Percentiles rank a stretch among this genome's conserved stretches.
Evolutionary conservation across 228 moss, liverwort and hornwort species (phyloP).

Genomic region (Sphagnum fallax): DNA sequence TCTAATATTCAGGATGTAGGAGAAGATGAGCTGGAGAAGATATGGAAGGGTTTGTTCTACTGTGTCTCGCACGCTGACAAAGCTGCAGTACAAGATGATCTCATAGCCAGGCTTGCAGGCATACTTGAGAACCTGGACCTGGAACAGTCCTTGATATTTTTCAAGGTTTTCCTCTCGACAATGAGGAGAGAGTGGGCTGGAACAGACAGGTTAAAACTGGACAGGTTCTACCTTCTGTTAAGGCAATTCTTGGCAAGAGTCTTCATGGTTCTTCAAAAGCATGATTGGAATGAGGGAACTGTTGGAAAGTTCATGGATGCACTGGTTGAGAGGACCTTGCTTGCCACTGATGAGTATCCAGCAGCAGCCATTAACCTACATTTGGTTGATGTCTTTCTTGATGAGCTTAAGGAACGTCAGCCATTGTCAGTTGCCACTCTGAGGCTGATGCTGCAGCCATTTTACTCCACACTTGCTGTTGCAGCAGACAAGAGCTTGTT

Average conservation of each 20-base stretch:
- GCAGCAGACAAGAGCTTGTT: slow-evolving; percentile 62
- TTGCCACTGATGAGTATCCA: slow-evolving; percentile 69
- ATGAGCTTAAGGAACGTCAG: slow-evolving; percentile 71
- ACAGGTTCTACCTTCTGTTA: slow-evolving; percentile 86
- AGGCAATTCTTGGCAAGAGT: slow-evolving; percentile 63
- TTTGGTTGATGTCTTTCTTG: slow-evolving; percentile 67
- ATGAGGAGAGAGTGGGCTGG: slow-evolving; percentile 96
- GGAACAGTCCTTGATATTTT: slow-evolving; percentile 62
- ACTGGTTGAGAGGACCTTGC: slow-evolving; percentile 64
- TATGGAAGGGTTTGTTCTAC: slow-evolving; percentile 97
- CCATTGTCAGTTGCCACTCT: slow-evolving; percentile 59
- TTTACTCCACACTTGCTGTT: slow-evolving; percentile 40
- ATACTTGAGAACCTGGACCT: slow-evolving; percentile 70
- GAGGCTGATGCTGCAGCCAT: slow-evolving; percentile 71
- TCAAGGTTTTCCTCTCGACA: slow-evolving; percentile 87
- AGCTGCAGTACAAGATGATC: slow-evolving; percentile 83
- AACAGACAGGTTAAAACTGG: slow-evolving; percentile 83
- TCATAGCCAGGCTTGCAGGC: slow-evolving; percentile 73
- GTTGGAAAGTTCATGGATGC: slow-evolving; percentile 69
- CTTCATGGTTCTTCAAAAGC: slow-evolving; percentile 68
- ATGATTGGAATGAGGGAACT: slow-evolving; percentile 61
- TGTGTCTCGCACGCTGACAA: slow-evolving; percentile 97
- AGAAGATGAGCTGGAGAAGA: slow-evolving; percentile 83
- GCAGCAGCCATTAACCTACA: slow-evolving; percentile 88
- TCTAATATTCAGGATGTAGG: slow-evolving; percentile 33